Percentiles rank a stretch among this genome's conserved stretches.
phyloP scores from a whole-genome alignment of 345 rosid species.

The rapeseed (Brassica napus) region Da-Ae NC_063438.1:1716501-1717000 shows the following conservation, averaged over 20 bases:
- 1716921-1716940: conserved; percentile 40
- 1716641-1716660: conserved; percentile 81
- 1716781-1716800: conserved; percentile 50
- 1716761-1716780: conserved; percentile 41
- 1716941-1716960: conserved; percentile 44
- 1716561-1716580: conserved; percentile 65
- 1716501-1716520: conserved; percentile 63
- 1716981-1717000: neutral
- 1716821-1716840: conserved; percentile 45
- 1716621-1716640: conserved; percentile 57
- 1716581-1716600: conserved; percentile 62
- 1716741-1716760: conserved; percentile 40
- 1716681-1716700: conserved; percentile 87
- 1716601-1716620: conserved; percentile 76
- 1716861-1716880: conserved; percentile 42
- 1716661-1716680: conserved; percentile 92
- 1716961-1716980: conserved; percentile 8
- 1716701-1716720: conserved; percentile 53
- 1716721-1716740: conserved; percentile 39
- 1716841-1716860: conserved; percentile 39
- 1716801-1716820: conserved; percentile 51
- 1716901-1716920: conserved; percentile 36
- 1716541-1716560: conserved; percentile 72
- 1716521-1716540: conserved; percentile 70
- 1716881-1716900: conserved; percentile 49